A percentile compares a stretch with the other conserved stretches of the same genome.
Evolutionary conservation across 1,284 basidiomycete species (phyloP).

Genomic region (Stereum hirsutum): DNA sequence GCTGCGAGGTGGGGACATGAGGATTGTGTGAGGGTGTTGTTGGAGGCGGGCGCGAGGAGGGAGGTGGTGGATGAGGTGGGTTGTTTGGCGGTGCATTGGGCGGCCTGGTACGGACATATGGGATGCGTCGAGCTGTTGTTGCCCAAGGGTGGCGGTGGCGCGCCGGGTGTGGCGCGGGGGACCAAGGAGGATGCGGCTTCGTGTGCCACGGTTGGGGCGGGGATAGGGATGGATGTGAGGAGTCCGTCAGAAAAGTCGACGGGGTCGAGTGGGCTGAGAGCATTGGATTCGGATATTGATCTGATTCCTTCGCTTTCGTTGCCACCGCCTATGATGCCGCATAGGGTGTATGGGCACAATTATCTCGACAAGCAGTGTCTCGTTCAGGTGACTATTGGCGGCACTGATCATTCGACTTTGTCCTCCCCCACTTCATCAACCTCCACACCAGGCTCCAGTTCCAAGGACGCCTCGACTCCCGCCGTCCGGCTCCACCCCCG

Average conservation of each 20-base stretch:
- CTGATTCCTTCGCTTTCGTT: conserved; percentile 90
- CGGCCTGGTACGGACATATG: conserved; percentile 95
- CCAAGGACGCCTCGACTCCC: conserved; percentile 18
- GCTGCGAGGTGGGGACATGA: conserved; percentile 86
- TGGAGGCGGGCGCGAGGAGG: conserved; percentile 74
- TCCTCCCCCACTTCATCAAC: too few relatives aligned
- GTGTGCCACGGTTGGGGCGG: too few relatives aligned
- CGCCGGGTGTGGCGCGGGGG: neutral
- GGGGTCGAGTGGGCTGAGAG: conserved; percentile 12
- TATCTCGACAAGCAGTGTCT: conserved; percentile 86
- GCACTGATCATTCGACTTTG: too few relatives aligned
- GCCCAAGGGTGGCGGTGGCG: conserved; percentile 27
- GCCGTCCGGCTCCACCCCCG: conserved; percentile 63
- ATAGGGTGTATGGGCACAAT: conserved; percentile 85
- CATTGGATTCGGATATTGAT: conserved; percentile 70
- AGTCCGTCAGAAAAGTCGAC: conserved; percentile 15
- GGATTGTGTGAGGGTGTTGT: conserved; percentile 69
- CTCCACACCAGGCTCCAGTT: conserved; percentile 22
- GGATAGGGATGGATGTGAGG: conserved; percentile 15
- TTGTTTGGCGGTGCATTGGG: conserved; percentile 86
- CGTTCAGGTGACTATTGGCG: conserved; percentile 84
- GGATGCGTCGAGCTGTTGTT: conserved; percentile 72
- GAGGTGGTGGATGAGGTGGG: conserved; percentile 79
- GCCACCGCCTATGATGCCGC: conserved; percentile 97
- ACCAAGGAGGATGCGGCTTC: too few relatives aligned